Conservation (phyloP, 2,329 filamentous ascomycete genomes). For the Dendrostoma leiphaemia region DNA sequence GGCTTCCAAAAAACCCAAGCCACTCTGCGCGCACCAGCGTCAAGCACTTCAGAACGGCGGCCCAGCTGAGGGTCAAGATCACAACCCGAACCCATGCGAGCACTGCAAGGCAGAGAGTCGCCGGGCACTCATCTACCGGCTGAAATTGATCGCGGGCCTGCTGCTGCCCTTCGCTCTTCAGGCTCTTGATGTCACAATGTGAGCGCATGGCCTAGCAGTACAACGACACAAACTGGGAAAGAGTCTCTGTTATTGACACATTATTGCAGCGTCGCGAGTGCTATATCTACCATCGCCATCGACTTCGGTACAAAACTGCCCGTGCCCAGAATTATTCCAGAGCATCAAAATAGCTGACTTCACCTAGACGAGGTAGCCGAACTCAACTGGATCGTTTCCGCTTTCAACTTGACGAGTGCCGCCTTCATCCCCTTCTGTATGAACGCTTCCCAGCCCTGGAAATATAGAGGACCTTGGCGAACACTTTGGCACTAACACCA, state of each 20-base stretch:
- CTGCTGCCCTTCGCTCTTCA: constrained; percentile 60
- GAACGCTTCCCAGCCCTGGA: constrained; percentile 24
- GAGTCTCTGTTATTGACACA: background rate
- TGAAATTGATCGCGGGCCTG: constrained; percentile 39
- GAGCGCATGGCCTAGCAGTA: background rate
- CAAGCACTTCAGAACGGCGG: constrained; percentile 3
- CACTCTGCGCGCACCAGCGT: constrained; percentile 5
- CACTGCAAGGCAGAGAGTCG: constrained; percentile 7
- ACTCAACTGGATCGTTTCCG: constrained; percentile 69
- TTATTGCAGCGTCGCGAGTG: constrained; percentile 43
- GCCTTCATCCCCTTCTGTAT: constrained; percentile 66
- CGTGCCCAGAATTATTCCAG: background rate
- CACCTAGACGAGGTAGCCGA: constrained; percentile 48
- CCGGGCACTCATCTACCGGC: constrained; percentile 9
- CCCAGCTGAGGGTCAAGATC: background rate
- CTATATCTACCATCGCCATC: constrained; percentile 61
- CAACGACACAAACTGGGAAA: no score
- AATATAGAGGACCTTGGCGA: no score
- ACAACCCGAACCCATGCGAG: background rate
- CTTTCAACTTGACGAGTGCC: constrained; percentile 66
- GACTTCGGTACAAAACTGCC: constrained; percentile 51
- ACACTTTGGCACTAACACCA: background rate
- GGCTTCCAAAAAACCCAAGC: constrained; percentile 3
- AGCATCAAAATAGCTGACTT: background rate
- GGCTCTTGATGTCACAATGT: constrained; percentile 40